These are phyloP conservation scores for Eucalyptus shirleyi DNA, from an alignment of 345 rosid species.

Conservation along the genomic window DNA sequence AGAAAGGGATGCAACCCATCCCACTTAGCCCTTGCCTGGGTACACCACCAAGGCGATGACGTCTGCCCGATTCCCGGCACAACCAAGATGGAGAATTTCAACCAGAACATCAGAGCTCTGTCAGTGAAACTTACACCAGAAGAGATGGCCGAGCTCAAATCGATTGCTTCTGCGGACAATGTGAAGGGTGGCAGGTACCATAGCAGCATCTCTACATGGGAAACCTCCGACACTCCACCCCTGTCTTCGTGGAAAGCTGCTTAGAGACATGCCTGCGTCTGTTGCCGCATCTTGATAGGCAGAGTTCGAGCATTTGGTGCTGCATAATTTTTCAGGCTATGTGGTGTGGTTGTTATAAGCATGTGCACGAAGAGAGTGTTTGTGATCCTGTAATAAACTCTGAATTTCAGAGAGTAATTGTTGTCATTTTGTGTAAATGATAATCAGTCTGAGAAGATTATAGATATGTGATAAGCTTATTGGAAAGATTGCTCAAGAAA, in stretches of 20 bases:
- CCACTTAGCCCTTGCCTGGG: conserved; percentile 1
- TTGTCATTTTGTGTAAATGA: not conserved
- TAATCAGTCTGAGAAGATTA: not conserved
- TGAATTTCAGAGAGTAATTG: not conserved
- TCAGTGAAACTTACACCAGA: conserved; percentile 41
- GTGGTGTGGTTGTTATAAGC: not conserved
- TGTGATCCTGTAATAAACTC: no score
- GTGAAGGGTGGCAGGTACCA: conserved; percentile 37
- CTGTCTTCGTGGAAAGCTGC: conserved; percentile 31
- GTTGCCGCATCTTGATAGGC: not conserved
- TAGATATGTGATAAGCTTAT: not conserved
- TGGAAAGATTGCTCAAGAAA: not conserved
- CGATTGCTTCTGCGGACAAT: conserved; percentile 18
- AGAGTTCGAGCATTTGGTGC: not conserved
- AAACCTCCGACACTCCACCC: conserved; percentile 39
- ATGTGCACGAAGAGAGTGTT: not conserved
- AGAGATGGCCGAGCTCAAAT: conserved; percentile 49
- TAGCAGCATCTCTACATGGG: conserved; percentile 3
- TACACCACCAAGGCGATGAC: not conserved
- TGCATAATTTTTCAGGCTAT: not conserved
- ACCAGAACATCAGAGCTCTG: conserved; percentile 16
- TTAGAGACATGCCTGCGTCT: not conserved
- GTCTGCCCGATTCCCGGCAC: not conserved
- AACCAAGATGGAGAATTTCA: not conserved
- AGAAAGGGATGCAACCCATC: not conserved